These are phyloP conservation scores for Scutellaria barbata DNA, from an alignment of 257 asterid genomes.

Conservation along the genomic window DNA sequence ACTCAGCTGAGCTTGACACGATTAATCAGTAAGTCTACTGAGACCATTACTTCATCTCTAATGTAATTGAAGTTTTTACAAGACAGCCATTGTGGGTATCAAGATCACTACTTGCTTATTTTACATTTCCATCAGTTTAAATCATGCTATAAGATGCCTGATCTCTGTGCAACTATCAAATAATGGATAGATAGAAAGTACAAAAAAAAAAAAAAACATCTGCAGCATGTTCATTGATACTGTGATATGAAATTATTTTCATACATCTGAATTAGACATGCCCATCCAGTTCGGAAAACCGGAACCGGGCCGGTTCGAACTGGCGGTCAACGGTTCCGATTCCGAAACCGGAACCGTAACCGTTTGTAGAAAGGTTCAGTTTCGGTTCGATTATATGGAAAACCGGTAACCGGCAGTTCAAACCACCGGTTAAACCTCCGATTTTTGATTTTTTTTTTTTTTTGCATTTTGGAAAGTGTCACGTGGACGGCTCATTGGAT, in stretches of 20 bases:
- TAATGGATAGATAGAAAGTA: slow-evolving; percentile 7
- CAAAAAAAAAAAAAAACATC: background rate
- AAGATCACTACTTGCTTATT: slow-evolving; percentile 17
- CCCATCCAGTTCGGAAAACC: no score
- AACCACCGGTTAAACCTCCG: no score
- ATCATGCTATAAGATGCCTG: background rate
- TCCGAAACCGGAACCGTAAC: no score
- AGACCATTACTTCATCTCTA: slow-evolving; percentile 3
- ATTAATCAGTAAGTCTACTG: slow-evolving; percentile 16
- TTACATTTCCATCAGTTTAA: background rate
- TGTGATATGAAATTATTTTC: slow-evolving; percentile 7
- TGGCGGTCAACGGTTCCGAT: no score
- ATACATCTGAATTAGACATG: no score
- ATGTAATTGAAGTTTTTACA: slow-evolving; percentile 9
- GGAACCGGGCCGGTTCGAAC: no score
- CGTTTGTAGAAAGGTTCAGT: no score
- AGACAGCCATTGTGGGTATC: background rate
- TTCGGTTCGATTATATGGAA: no score
- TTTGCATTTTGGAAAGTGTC: no score
- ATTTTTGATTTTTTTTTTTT: no score
- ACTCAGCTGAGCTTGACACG: slow-evolving; percentile 3
- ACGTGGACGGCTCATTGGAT: no score
- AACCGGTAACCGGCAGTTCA: no score
- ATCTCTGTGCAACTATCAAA: background rate
- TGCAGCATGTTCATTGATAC: slow-evolving; percentile 2